These are phyloP conservation scores for Glycine tomentella DNA, from an alignment of 306 rosid genomes.

Conservation along the genomic window DNA sequence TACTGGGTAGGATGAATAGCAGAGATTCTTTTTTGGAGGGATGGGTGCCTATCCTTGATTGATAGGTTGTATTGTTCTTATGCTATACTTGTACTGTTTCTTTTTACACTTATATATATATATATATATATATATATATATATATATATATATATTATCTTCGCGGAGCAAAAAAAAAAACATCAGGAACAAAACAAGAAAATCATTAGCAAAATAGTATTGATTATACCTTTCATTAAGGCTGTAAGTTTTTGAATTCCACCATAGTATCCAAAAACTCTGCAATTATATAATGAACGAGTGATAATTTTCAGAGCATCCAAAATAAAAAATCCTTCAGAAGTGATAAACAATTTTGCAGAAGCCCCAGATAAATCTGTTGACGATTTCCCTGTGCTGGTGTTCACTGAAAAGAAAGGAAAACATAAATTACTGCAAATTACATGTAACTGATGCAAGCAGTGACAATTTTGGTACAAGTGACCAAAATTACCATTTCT, in stretches of 20 bases:
- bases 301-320: slow-evolving; percentile 76
- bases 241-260: slow-evolving; percentile 94
- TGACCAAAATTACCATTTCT: slow-evolving; percentile 28
- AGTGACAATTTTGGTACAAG: not conserved
- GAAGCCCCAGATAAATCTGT: slow-evolving; percentile 71
- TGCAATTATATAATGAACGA: slow-evolving; percentile 89
- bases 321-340: slow-evolving; percentile 82
- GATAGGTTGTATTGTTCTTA: too few species aligned
- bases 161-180: too few species aligned
- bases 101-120: too few species aligned
- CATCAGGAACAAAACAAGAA: slow-evolving; percentile 14
- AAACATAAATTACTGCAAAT: slow-evolving; percentile 47
- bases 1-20: too few species aligned
- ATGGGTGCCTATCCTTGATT: too few species aligned
- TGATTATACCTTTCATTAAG: slow-evolving; percentile 83
- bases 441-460: slow-evolving; percentile 23
- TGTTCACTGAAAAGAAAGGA: slow-evolving; percentile 65
- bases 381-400: slow-evolving; percentile 57
- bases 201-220: not conserved
- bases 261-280: slow-evolving; percentile 88
- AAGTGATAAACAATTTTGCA: slow-evolving; percentile 62
- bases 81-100: too few species aligned
- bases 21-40: too few species aligned
- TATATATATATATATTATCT: too few species aligned
- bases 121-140: too few species aligned